Conservation (phyloP, 2,329 filamentous ascomycete genomes). For the Coniochaeta sp. region DNA sequence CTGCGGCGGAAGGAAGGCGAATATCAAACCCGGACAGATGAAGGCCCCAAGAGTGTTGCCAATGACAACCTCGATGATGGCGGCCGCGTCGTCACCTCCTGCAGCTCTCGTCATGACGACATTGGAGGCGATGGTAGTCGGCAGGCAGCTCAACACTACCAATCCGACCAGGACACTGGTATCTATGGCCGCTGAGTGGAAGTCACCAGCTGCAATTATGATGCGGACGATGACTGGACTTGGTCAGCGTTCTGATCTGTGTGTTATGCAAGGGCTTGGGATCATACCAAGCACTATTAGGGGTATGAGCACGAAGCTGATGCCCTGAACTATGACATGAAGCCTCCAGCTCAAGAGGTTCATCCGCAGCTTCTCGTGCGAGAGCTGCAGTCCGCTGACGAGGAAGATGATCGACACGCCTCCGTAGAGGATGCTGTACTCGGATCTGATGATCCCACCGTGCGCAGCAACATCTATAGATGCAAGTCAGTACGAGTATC, state of each 20-base stretch:
- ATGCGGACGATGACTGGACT: constrained; percentile 36
- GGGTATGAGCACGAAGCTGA: constrained; percentile 61
- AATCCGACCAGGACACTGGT: constrained; percentile 60
- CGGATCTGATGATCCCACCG: constrained; percentile 44
- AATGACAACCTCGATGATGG: constrained; percentile 61
- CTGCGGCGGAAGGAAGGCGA: constrained; percentile 48
- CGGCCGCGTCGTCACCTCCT: constrained; percentile 59
- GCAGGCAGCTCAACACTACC: constrained; percentile 59
- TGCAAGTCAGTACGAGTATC: background rate
- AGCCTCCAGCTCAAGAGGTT: constrained; percentile 62
- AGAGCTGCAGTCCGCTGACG: constrained; percentile 62
- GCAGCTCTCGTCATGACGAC: constrained; percentile 67
- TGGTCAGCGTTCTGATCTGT: constrained; percentile 13
- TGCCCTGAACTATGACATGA: constrained; percentile 59
- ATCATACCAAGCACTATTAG: constrained; percentile 55
- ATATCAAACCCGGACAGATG: constrained; percentile 56
- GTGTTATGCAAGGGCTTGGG: background rate
- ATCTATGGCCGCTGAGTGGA: constrained; percentile 51
- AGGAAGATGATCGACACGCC: constrained; percentile 65
- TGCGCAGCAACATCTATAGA: constrained; percentile 36
- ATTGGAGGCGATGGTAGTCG: constrained; percentile 67
- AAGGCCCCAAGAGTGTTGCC: constrained; percentile 66
- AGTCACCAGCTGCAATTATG: constrained; percentile 36
- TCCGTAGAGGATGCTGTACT: constrained; percentile 59
- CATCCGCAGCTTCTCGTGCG: constrained; percentile 50